Conservation (phyloP, 2,329 filamentous ascomycete genomes). For the Trichoderma koningiopsis region DNA sequence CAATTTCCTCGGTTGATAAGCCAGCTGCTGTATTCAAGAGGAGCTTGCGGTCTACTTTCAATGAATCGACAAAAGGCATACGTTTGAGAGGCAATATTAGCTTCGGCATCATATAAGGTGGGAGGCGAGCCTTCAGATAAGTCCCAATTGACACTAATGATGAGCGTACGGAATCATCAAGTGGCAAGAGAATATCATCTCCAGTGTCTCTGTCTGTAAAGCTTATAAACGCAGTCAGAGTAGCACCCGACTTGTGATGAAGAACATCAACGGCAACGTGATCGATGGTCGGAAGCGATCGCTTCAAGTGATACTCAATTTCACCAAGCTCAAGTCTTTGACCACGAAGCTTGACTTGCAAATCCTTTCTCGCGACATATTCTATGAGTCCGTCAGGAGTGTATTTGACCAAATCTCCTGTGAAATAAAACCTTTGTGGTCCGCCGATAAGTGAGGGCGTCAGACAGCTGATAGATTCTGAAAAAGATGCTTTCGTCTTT, state of each 20-base stretch:
- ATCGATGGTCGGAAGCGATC: background rate
- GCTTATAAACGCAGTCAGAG: conserved; percentile 18
- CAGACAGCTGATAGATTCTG: conserved; percentile 38
- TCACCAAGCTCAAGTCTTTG: conserved; percentile 23
- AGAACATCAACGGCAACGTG: conserved; percentile 22
- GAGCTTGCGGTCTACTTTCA: conserved; percentile 25
- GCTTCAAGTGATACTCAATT: conserved; percentile 20
- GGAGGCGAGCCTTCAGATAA: conserved; percentile 21
- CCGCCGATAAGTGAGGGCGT: background rate
- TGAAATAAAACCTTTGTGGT: conserved; percentile 25
- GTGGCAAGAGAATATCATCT: background rate
- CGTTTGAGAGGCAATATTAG: conserved; percentile 26
- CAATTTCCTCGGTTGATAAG: conserved; percentile 18
- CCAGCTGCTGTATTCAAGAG: background rate
- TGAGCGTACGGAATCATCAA: background rate
- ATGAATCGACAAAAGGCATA: conserved; percentile 27
- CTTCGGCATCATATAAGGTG: conserved; percentile 30
- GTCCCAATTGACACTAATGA: background rate
- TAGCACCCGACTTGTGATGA: background rate
- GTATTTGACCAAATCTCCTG: conserved; percentile 17
- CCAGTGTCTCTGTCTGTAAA: background rate
- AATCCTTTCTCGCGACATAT: conserved; percentile 18
- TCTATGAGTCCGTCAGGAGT: conserved; percentile 16
- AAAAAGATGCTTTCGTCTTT: conserved; percentile 50
- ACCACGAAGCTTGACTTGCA: conserved; percentile 22